Evolutionary conservation across 2,329 filamentous ascomycete species (phyloP).

Genomic region (Onygena corvina): DNA sequence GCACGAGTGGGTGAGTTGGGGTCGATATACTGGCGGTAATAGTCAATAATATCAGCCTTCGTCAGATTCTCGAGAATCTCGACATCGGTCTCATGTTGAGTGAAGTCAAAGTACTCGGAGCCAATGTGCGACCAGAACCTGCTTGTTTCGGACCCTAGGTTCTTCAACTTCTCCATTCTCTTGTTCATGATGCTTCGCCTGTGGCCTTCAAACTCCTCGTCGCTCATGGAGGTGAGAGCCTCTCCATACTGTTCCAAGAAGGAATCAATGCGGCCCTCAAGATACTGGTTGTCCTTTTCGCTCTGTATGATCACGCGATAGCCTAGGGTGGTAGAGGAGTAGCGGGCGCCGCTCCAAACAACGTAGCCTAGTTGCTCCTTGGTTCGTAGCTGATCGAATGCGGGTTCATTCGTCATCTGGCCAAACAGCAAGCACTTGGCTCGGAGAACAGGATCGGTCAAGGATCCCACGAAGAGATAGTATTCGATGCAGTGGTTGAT

Average conservation of each 20-base stretch:
- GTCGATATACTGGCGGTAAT: slow-evolving; percentile 64
- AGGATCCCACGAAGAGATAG: slow-evolving; percentile 57
- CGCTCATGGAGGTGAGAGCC: slow-evolving; percentile 61
- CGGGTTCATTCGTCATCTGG: slow-evolving; percentile 84
- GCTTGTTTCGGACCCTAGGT: slow-evolving; percentile 69
- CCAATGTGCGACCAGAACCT: slow-evolving; percentile 78
- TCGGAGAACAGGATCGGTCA: slow-evolving; percentile 55
- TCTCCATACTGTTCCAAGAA: slow-evolving; percentile 61
- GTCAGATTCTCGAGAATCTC: slow-evolving; percentile 59
- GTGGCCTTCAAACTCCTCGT: slow-evolving; percentile 76
- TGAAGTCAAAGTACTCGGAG: slow-evolving; percentile 80
- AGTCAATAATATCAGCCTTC: slow-evolving; percentile 67
- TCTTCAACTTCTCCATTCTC: slow-evolving; percentile 82
- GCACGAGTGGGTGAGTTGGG: slow-evolving; percentile 60
- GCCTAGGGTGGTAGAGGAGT: slow-evolving; percentile 64
- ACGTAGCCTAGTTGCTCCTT: slow-evolving; percentile 97
- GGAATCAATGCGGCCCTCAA: slow-evolving; percentile 75
- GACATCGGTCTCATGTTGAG: slow-evolving; percentile 68
- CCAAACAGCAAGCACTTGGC: slow-evolving; percentile 71
- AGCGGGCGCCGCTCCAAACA: slow-evolving; percentile 68
- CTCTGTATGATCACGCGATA: slow-evolving; percentile 90
- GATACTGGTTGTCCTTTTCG: slow-evolving; percentile 68
- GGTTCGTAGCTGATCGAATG: slow-evolving; percentile 86
- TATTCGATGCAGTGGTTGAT: slow-evolving; percentile 81
- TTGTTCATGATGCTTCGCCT: slow-evolving; percentile 82